These are phyloP conservation scores for Rhodotorula sphaerocarpa DNA, from an alignment of 768 basidiomycete genomes.

Conservation along the genomic window DNA sequence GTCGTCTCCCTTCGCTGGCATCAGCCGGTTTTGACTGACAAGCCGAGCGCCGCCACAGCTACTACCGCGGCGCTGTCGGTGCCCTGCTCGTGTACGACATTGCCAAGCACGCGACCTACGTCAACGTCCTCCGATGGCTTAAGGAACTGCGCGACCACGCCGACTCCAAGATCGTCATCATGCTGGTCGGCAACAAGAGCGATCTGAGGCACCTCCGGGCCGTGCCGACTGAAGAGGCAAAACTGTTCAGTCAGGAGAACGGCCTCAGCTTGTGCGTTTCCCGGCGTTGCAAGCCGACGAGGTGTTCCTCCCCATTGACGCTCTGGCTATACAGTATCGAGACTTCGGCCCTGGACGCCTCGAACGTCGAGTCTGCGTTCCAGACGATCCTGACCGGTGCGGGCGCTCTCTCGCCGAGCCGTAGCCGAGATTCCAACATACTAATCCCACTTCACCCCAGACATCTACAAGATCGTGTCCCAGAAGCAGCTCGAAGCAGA, in stretches of 20 bases:
- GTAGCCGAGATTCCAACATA: not conserved
- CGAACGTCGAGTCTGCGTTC: slow-evolving; percentile 95
- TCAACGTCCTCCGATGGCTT: slow-evolving; percentile 88
- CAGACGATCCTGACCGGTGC: slow-evolving; percentile 86
- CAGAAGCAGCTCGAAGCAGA: slow-evolving; percentile 84
- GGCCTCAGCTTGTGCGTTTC: slow-evolving; percentile 35
- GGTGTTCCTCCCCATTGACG: no score
- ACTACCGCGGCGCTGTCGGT: slow-evolving; percentile 93
- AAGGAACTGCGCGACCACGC: slow-evolving; percentile 96
- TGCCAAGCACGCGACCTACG: slow-evolving; percentile 80
- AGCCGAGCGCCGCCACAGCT: slow-evolving; percentile 49
- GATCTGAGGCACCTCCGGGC: slow-evolving; percentile 96
- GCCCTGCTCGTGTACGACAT: slow-evolving; percentile 91
- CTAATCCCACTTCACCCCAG: slow-evolving; percentile 46
- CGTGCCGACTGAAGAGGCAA: slow-evolving; percentile 95
- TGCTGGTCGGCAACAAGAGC: slow-evolving; percentile 95
- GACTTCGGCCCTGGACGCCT: slow-evolving; percentile 98
- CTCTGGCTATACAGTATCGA: slow-evolving; percentile 78
- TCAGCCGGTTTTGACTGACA: not conserved
- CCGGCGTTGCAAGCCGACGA: no score
- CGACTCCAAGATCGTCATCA: slow-evolving; percentile 48
- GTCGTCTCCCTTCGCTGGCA: not conserved
- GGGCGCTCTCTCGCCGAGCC: slow-evolving; percentile 36
- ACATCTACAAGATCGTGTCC: slow-evolving; percentile 95
- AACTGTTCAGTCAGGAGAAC: slow-evolving; percentile 69